Evolutionary conservation across 306 rosid species (phyloP), one percentile per base, ranked within the genome.

Genomic region (Dicorynia guianensis): DNA sequence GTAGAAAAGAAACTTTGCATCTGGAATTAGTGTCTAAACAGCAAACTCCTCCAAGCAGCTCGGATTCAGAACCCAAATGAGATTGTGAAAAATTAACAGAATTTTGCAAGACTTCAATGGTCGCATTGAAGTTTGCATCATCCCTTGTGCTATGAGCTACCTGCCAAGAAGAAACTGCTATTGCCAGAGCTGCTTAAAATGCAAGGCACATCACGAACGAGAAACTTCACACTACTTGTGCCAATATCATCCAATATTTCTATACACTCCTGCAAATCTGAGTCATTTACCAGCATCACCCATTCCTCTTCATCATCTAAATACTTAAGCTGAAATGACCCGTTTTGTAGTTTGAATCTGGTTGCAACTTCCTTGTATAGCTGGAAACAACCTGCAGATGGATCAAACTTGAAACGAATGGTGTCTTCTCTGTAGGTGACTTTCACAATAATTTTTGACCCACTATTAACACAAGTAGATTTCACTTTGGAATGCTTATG

Each of bases 281-380:
- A 79, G 67, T 91, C 91, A 33, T 73, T 82, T 25, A 84, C 88
- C 71, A 93, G 35, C 97, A 89, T 88, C 64, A 93, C 97, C 98
- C 97, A 93, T 76, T 93, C 97, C 59, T 91, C 85, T 78, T 93
- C 96, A 69, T 93, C 97, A 18, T 93, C 98, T 14, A 91, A 72
- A 75, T 91, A 93, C 63, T 84, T 93, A 74, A 91, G 96, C 67
- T 85, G 92, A 76, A 93, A 93, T 25, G 87, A 60, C 43, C 96
- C 97, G 1, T 66, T 79, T 75, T 85, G 90, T 55, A 93, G 79
- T 70, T 79, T 93, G 81, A 93, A 91, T 78, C 96, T 80, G 75
- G 70, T 67, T 19, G 80, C 96, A 67, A 93, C 83, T 79, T 91
- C 98, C 69, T 93, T 96, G 10, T 87, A 88, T 42, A 93, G 85